phyloP scores from a whole-genome alignment of 805 yeast species.

The Ogataea pignaliae region DNA sequence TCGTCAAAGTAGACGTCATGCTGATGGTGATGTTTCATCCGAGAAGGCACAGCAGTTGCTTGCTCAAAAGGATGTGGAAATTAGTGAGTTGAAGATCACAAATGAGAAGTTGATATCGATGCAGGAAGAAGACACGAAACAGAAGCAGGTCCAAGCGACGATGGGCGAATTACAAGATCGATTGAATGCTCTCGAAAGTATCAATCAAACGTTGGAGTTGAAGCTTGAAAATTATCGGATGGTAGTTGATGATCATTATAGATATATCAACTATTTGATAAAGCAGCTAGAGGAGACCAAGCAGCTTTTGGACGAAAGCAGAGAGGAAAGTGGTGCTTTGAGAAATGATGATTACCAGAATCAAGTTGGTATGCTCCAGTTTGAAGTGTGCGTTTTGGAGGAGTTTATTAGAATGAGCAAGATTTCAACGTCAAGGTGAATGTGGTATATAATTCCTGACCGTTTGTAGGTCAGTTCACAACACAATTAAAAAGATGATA shows the following conservation, averaged over 20 bases:
- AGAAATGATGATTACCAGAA: neutral
- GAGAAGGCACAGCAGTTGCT: constrained; percentile 7
- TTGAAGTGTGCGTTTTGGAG: no score
- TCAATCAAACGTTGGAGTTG: no score
- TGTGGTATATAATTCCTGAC: neutral
- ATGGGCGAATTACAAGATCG: no score
- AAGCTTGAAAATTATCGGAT: neutral
- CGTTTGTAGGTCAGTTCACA: neutral
- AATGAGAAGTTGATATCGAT: constrained; percentile 3
- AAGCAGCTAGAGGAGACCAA: neutral
- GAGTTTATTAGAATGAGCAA: no score
- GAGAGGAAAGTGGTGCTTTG: no score
- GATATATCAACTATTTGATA: neutral
- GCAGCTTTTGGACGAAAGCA: no score
- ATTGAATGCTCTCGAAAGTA: no score
- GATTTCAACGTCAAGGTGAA: no score
- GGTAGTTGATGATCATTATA: neutral
- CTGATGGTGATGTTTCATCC: constrained; percentile 9
- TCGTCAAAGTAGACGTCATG: constrained; percentile 4
- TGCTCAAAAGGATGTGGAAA: constrained; percentile 7
- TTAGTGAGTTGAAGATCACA: constrained; percentile 4
- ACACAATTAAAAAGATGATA: constrained; percentile 1
- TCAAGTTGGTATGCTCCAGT: no score
- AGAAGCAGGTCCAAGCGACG: no score
- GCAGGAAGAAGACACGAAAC: no score